A percentile compares a stretch with the other conserved stretches of the same genome.
phyloP scores from a whole-genome alignment of 257 asterid species.

The Thymus mandschuricus region DNA sequence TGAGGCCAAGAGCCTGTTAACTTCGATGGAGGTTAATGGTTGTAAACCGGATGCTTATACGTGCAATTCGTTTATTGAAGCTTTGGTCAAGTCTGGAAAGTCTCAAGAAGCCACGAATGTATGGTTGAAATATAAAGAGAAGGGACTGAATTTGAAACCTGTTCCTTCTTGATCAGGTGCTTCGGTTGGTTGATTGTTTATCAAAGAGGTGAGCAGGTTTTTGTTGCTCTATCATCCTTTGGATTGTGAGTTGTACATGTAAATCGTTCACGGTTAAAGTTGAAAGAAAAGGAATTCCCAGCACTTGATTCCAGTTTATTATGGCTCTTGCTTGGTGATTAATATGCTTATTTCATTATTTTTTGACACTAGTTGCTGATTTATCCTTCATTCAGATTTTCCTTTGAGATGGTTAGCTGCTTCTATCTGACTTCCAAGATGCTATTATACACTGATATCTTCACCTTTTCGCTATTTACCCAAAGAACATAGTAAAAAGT shows the following conservation, averaged over 20 bases:
- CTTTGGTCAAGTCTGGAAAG: slow-evolving; percentile 55
- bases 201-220: slow-evolving; percentile 4
- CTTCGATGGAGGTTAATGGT: slow-evolving; percentile 74
- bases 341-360: not conserved
- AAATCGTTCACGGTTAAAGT: slow-evolving; percentile 42
- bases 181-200: slow-evolving; percentile 28
- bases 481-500: not conserved
- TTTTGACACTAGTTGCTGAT: slow-evolving; percentile 5
- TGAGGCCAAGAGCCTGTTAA: slow-evolving; percentile 67
- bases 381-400: slow-evolving; percentile 14
- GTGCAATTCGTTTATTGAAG: slow-evolving; percentile 55
- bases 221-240: slow-evolving; percentile 14
- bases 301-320: slow-evolving; percentile 29
- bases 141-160: slow-evolving; percentile 53
- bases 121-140: slow-evolving; percentile 49
- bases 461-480: not conserved
- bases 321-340: slow-evolving; percentile 21
- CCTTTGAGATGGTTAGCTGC: slow-evolving; percentile 9
- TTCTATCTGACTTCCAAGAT: slow-evolving; percentile 3
- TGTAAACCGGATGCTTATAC: slow-evolving; percentile 66
- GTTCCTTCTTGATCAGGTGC: slow-evolving; percentile 32
- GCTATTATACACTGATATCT: not conserved
- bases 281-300: slow-evolving; percentile 43
- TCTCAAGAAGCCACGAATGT: slow-evolving; percentile 61
- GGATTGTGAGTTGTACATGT: slow-evolving; percentile 39